phyloP scores from a whole-genome alignment of 495 filamentous ascomycete species.

The Chaetomidium leptoderma region DNA sequence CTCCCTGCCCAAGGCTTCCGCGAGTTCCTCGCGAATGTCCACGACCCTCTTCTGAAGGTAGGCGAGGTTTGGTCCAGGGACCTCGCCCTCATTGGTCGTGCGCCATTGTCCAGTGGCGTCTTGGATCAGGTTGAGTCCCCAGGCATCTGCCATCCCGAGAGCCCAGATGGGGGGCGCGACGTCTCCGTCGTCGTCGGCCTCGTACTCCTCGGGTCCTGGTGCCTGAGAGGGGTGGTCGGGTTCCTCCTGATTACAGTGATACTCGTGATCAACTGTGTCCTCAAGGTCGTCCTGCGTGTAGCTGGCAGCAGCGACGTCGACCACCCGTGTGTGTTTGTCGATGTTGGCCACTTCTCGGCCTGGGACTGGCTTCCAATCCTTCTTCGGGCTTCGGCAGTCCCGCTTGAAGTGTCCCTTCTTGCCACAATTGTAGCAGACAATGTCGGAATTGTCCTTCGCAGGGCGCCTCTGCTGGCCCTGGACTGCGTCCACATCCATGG shows the following conservation, averaged over 20 bases:
- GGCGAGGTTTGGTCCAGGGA: background rate
- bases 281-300: background rate
- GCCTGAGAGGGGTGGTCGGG: too few relatives aligned
- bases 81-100: background rate
- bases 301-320: background rate
- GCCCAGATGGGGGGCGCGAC: background rate
- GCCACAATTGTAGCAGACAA: background rate
- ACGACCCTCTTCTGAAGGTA: background rate
- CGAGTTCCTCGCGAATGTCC: background rate
- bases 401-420: background rate
- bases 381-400: background rate
- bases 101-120: background rate
- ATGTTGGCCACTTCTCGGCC: background rate
- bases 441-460: background rate
- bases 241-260: background rate
- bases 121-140: background rate
- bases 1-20: too few relatives aligned
- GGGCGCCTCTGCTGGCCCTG: too few relatives aligned
- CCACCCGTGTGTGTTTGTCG: background rate
- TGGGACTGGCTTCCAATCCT: background rate
- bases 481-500: background rate
- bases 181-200: background rate
- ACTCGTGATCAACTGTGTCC: background rate
- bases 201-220: too few relatives aligned
- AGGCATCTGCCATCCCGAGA: background rate